Percentiles rank a stretch among this genome's conserved stretches.
Conservation (phyloP, 2,329 filamentous ascomycete genomes). For the Diaporthe aspalathi region DNA sequence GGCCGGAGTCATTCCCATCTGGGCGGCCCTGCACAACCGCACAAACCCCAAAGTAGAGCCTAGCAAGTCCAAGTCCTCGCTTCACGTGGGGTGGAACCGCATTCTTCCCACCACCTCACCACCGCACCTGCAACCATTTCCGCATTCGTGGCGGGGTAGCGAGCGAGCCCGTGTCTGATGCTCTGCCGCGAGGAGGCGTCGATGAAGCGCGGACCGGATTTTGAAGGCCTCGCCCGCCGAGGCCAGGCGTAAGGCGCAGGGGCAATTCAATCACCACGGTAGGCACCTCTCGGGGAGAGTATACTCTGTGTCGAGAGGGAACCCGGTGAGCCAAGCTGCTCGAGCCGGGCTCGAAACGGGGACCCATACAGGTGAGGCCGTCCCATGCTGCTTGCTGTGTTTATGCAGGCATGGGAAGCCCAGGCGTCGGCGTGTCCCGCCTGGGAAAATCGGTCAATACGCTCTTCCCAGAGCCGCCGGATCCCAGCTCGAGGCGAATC, state of each 20-base stretch:
- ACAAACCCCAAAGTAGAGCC: too few relatives aligned
- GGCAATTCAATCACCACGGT: neutral
- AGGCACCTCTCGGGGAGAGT: neutral
- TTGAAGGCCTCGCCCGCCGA: neutral
- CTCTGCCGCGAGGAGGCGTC: neutral
- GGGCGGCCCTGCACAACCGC: neutral
- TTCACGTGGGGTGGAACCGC: slow-evolving; percentile 7
- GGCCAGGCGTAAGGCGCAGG: neutral
- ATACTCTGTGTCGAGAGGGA: neutral
- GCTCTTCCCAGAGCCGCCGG: neutral
- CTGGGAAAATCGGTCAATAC: slow-evolving; percentile 3
- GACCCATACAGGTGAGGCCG: slow-evolving; percentile 9
- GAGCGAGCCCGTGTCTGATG: neutral
- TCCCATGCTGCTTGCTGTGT: slow-evolving; percentile 13
- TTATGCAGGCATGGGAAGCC: neutral
- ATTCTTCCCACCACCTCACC: neutral
- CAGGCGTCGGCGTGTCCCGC: neutral
- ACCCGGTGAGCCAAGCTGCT: neutral
- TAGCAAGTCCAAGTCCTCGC: neutral
- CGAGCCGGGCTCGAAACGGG: slow-evolving; percentile 17
- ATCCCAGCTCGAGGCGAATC: slow-evolving; percentile 10
- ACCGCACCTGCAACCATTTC: neutral
- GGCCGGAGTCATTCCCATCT: slow-evolving; percentile 10
- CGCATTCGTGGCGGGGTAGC: slow-evolving; percentile 12
- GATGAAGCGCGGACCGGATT: slow-evolving; percentile 13